phyloP scores from a whole-genome alignment of 164 flowering plant species.

The Stephania cephalantha region DNA sequence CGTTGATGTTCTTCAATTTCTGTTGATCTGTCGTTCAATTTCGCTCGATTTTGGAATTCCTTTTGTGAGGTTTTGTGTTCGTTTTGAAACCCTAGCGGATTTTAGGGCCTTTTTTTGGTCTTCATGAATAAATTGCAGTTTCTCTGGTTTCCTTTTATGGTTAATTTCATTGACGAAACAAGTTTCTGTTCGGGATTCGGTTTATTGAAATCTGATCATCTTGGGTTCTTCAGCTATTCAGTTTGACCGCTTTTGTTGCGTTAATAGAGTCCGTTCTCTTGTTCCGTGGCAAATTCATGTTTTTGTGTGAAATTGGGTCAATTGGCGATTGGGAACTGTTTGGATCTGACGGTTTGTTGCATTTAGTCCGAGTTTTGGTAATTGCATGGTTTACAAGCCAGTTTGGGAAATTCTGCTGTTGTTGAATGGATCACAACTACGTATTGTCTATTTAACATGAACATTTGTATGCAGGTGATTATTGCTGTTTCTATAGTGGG shows the following conservation, averaged over 20 bases:
- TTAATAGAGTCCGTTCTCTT: neutral
- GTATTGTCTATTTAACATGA: neutral
- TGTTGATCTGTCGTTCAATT: neutral
- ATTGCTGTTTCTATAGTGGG: slow-evolving; percentile 18
- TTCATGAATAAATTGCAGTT: neutral
- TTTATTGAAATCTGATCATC: neutral
- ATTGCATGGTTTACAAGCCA: neutral
- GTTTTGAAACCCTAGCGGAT: neutral
- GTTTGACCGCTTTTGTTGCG: neutral
- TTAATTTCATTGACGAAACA: neutral
- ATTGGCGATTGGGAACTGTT: neutral
- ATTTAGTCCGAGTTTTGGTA: neutral
- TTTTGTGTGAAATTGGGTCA: neutral
- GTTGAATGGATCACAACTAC: neutral
- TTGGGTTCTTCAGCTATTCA: neutral
- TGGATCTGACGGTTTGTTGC: neutral
- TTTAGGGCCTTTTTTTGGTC: neutral
- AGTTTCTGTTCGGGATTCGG: neutral
- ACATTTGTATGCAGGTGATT: slow-evolving; percentile 25
- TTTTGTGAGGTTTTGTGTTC: neutral
- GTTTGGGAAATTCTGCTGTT: neutral
- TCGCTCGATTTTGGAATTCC: neutral
- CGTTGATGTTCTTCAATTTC: neutral
- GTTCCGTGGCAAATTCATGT: neutral
- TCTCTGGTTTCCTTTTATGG: neutral